These are phyloP conservation scores for Monilinia fructigena DNA, from an alignment of 2,329 filamentous ascomycete genomes.

Conservation along the genomic window DNA sequence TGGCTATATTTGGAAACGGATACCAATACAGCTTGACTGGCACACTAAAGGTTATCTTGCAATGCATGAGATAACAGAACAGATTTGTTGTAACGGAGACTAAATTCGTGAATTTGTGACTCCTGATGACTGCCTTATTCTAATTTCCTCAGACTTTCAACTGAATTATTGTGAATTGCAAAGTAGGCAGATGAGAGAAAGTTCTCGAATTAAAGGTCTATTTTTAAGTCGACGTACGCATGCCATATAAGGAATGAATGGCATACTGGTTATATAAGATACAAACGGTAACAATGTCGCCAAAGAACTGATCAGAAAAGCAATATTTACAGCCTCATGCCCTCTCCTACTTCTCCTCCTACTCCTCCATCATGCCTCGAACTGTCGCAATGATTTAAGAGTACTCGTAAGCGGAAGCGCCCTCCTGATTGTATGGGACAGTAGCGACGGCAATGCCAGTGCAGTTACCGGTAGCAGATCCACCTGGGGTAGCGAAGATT, in stretches of 20 bases:
- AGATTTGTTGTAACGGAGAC: too few species aligned
- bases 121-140: too few species aligned
- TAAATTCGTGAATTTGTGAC: too few species aligned
- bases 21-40: too few species aligned
- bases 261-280: neutral
- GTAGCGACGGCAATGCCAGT: neutral
- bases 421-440: neutral
- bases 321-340: neutral
- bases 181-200: neutral
- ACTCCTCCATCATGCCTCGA: neutral
- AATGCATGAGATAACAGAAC: too few species aligned
- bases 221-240: slow-evolving; percentile 28
- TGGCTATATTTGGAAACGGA: too few species aligned
- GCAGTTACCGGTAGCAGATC: slow-evolving; percentile 16
- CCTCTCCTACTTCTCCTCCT: neutral
- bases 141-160: too few species aligned
- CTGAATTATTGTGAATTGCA: neutral
- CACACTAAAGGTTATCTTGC: too few species aligned
- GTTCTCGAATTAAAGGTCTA: neutral
- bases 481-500: neutral
- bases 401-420: slow-evolving; percentile 11
- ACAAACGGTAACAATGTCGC: slow-evolving; percentile 6
- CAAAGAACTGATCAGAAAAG: slow-evolving; percentile 5
- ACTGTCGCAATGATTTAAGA: neutral
- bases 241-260: slow-evolving; percentile 35